Base-by-base conservation (phyloP, 176 grass and related monocot species). In the Elaeis guineensis region DNA sequence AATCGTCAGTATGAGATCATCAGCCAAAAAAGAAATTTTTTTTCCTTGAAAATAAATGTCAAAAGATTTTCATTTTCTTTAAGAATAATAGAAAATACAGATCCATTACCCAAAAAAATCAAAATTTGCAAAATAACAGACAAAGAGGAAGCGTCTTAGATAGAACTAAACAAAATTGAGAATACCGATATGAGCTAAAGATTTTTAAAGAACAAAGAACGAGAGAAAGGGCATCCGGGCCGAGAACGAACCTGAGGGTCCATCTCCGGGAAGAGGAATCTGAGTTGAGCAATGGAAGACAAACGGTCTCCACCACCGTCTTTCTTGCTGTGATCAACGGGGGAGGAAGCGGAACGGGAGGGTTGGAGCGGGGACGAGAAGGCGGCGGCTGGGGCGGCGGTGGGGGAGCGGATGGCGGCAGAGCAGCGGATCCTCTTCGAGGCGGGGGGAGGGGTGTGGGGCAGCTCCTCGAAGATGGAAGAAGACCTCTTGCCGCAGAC, bases 401-500 rank as follows among this genome's bases (percentile, higher is more conserved):
- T 25, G 39, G 74, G 70, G 74, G 21, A 50, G 72, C 61, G 64
- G 76, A 20, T 60, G 62, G 61, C 73, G 61, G 54, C 54, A 55
- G 62, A 70, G 79, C 74, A 83, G 77, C 90, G 82, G 66, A 82
- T 55, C 39, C 82, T 24, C 82, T 95, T 95, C 23, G 85, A 49
- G 17, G 82, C 29, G 35, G 62, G 87, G 65, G 52, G 77, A 60
- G 35, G 63, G 48, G 85, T 71, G 70, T 83, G 81, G 28, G 73
- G 82, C 77, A 81, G 80, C 20, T 95, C 90, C 80, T 95, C 90
- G 73, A 95, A 95, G 90, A 89, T 76, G 71, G 89, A 89, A 73
- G 89, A 85, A 76, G 89, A 89, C 90, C 90, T 95, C 90, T 95
- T 95, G 68, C 90, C 86, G 72, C 90, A 95, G 22, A 77, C 89